Conservation (phyloP, 805 yeast genomes). For the Cyberlindnera sargentensis region DNA sequence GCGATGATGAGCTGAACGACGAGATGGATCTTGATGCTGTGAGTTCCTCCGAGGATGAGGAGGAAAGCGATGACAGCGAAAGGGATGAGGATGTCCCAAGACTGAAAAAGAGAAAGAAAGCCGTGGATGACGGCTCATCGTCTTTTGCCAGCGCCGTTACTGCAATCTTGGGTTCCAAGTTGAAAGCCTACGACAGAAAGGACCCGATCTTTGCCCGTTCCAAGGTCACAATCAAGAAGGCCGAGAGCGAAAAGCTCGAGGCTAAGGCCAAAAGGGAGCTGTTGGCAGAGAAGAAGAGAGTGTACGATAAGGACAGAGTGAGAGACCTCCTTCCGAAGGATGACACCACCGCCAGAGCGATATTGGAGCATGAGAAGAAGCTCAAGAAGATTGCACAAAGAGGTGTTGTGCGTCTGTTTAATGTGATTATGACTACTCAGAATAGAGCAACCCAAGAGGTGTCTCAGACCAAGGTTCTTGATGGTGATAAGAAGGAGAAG, state of each 20-base stretch:
- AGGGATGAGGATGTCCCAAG: slow-evolving; percentile 33
- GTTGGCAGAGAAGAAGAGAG: slow-evolving; percentile 61
- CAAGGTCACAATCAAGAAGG: slow-evolving; percentile 57
- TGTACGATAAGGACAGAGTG: slow-evolving; percentile 60
- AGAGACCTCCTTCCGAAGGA: slow-evolving; percentile 60
- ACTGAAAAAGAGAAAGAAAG: slow-evolving; percentile 49
- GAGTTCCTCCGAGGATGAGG: slow-evolving; percentile 6
- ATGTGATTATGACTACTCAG: slow-evolving; percentile 78
- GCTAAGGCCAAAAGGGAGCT: slow-evolving; percentile 71
- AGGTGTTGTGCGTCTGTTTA: slow-evolving; percentile 81
- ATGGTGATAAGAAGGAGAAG: slow-evolving; percentile 44
- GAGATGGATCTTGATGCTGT: slow-evolving; percentile 11
- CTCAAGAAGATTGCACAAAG: slow-evolving; percentile 78
- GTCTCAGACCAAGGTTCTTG: slow-evolving; percentile 35
- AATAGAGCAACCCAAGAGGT: slow-evolving; percentile 47
- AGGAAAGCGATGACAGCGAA: slow-evolving; percentile 13
- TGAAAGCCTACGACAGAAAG: slow-evolving; percentile 81
- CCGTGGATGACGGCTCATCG: slow-evolving; percentile 62
- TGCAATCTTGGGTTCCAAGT: slow-evolving; percentile 75
- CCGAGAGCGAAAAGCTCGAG: slow-evolving; percentile 78
- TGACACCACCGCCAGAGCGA: slow-evolving; percentile 48
- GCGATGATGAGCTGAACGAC: slow-evolving; percentile 6
- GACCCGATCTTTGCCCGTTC: slow-evolving; percentile 91
- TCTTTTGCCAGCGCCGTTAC: slow-evolving; percentile 76
- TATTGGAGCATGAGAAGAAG: slow-evolving; percentile 59